Conservation (phyloP, 306 rosid genomes). For the Senna tora region DNA sequence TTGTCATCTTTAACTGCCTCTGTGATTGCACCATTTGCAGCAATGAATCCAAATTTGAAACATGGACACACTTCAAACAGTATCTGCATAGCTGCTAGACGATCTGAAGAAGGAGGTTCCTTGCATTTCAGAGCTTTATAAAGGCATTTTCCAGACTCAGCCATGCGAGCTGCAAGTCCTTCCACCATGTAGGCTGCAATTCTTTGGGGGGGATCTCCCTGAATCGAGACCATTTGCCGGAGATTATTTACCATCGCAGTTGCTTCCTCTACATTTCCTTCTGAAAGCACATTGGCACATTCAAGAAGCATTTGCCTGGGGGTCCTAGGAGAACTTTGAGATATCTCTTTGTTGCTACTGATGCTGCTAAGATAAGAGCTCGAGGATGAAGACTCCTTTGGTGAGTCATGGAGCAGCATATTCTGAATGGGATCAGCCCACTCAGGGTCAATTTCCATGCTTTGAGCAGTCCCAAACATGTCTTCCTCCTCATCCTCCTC, state of each 20-base stretch:
- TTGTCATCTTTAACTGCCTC: slow-evolving; percentile 80
- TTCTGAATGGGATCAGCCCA: slow-evolving; percentile 61
- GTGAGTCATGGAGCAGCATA: slow-evolving; percentile 62
- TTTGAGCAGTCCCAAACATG: slow-evolving; percentile 50
- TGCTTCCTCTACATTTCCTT: slow-evolving; percentile 65
- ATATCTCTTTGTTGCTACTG: slow-evolving; percentile 68
- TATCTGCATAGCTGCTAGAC: slow-evolving; percentile 95
- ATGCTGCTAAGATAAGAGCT: slow-evolving; percentile 65
- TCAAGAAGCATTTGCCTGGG: slow-evolving; percentile 73
- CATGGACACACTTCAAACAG: slow-evolving; percentile 96
- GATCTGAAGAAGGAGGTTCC: slow-evolving; percentile 90
- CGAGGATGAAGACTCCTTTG: slow-evolving; percentile 75
- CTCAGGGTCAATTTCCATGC: slow-evolving; percentile 82
- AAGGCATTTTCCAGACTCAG: slow-evolving; percentile 69
- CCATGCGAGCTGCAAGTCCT: slow-evolving; percentile 91
- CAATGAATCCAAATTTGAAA: slow-evolving; percentile 85
- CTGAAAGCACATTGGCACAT: slow-evolving; percentile 78
- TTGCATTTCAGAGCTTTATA: slow-evolving; percentile 86
- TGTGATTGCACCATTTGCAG: slow-evolving; percentile 80
- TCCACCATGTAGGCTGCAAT: slow-evolving; percentile 98
- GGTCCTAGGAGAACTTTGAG: slow-evolving; percentile 51
- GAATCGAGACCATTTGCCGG: slow-evolving; percentile 77
- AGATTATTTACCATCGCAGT: slow-evolving; percentile 69
- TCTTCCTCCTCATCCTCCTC: slow-evolving; percentile 65
- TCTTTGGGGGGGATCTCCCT: slow-evolving; percentile 88